Conservation (phyloP, 495 filamentous ascomycete genomes). For the Neurospora tetraspora region DNA sequence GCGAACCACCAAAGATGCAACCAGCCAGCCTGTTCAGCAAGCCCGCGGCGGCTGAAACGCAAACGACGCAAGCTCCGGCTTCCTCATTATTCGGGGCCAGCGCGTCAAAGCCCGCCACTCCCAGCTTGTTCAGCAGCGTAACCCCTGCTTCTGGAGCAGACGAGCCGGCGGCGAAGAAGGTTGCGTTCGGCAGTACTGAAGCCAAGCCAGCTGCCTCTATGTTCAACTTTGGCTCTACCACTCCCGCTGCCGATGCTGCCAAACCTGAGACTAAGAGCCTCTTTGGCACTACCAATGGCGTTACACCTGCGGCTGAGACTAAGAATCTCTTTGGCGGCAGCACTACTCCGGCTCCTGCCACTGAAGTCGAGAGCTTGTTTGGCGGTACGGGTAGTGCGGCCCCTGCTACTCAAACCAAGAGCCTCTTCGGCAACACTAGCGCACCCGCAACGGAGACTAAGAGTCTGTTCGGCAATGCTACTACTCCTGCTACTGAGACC, state of each 20-base stretch:
- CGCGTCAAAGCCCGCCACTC: slow-evolving; percentile 10
- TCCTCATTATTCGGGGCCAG: slow-evolving; percentile 20
- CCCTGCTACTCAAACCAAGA: slow-evolving; percentile 13
- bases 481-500: slow-evolving; percentile 9
- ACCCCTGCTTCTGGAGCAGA: slow-evolving; percentile 7
- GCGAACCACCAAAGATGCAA: slow-evolving; percentile 8
- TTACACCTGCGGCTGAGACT: slow-evolving; percentile 5
- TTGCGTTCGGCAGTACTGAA: slow-evolving; percentile 14
- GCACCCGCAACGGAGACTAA: neutral
- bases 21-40: slow-evolving; percentile 22
- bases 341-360: neutral
- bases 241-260: slow-evolving; percentile 7
- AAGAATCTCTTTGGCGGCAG: slow-evolving; percentile 12
- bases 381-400: slow-evolving; percentile 5
- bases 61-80: slow-evolving; percentile 9
- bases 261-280: slow-evolving; percentile 12
- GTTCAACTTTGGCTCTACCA: slow-evolving; percentile 12
- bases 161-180: slow-evolving; percentile 14
- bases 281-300: slow-evolving; percentile 7
- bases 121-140: slow-evolving; percentile 22
- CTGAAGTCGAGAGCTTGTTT: slow-evolving; percentile 13
- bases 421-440: slow-evolving; percentile 10
- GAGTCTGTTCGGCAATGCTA: neutral
- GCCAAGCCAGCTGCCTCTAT: slow-evolving; percentile 15
- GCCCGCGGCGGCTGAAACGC: slow-evolving; percentile 11